Evolutionary conservation across 2,329 filamentous ascomycete genomes (phyloP).

Genomic region (Trichoderma asperellum): DNA sequence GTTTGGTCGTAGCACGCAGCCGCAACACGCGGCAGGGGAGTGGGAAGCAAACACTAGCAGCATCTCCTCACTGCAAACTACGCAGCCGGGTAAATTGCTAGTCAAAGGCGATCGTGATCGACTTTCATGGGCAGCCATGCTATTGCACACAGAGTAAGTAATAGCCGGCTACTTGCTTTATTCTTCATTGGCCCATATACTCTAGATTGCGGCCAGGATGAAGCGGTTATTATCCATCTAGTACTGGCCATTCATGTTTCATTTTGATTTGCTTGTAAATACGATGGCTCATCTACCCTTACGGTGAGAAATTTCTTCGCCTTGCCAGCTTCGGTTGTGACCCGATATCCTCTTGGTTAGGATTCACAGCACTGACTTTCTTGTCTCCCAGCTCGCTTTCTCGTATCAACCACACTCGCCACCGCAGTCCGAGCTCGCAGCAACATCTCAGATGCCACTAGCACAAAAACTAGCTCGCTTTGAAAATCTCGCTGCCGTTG

Average conservation of each 20-base stretch:
- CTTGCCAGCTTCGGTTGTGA: conserved; percentile 15
- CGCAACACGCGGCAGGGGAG: neutral
- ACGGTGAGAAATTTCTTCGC: neutral
- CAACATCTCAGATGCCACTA: conserved; percentile 8
- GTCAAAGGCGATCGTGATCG: conserved; percentile 14
- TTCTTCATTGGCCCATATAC: neutral
- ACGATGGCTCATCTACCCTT: neutral
- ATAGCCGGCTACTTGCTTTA: neutral
- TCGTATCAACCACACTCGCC: neutral
- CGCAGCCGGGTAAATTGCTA: neutral
- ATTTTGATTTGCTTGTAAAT: neutral
- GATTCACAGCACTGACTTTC: conserved; percentile 19
- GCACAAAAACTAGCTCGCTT: neutral
- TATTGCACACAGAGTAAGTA: neutral
- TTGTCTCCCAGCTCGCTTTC: neutral
- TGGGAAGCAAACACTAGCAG: neutral
- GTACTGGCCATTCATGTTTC: neutral
- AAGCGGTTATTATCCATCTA: neutral
- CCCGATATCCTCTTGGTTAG: conserved; percentile 20
- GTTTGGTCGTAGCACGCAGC: neutral
- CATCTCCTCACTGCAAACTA: conserved; percentile 14
- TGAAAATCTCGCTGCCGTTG: neutral
- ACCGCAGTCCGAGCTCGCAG: neutral
- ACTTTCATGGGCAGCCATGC: neutral
- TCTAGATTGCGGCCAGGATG: neutral